Percentiles rank a stretch among this genome's conserved stretches.
Evolutionary conservation across 2,329 filamentous ascomycete genomes (phyloP).

Genomic region (Ceratocystiopsis minuta): DNA sequence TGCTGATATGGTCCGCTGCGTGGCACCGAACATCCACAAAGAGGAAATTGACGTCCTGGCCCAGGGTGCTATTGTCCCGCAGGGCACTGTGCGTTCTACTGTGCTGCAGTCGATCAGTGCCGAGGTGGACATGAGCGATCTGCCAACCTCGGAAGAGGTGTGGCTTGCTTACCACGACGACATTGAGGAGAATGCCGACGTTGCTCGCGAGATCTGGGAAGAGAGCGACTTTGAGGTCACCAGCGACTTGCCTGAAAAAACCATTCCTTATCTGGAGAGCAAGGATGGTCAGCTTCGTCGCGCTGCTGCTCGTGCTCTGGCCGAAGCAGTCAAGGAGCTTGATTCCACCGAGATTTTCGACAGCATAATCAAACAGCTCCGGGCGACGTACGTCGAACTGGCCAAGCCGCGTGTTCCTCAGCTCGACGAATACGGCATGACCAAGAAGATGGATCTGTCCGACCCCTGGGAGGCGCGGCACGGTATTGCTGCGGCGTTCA

Average conservation of each 20-base stretch:
- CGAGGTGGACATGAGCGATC: constrained; percentile 79
- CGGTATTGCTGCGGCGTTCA: constrained; percentile 75
- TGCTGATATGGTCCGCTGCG: constrained; percentile 64
- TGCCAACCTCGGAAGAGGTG: constrained; percentile 73
- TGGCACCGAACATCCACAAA: constrained; percentile 61
- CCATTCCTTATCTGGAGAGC: constrained; percentile 64
- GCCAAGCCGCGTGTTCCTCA: constrained; percentile 69
- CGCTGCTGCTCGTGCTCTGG: constrained; percentile 65
- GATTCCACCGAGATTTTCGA: constrained; percentile 30
- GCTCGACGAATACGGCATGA: constrained; percentile 88
- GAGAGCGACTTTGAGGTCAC: constrained; percentile 66
- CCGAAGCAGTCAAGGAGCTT: constrained; percentile 49
- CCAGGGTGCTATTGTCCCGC: constrained; percentile 59
- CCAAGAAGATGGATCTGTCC: constrained; percentile 66
- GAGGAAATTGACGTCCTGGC: constrained; percentile 62
- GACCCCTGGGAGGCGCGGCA: constrained; percentile 88
- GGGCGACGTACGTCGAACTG: constrained; percentile 56
- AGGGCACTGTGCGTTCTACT: constrained; percentile 64
- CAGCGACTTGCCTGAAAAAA: constrained; percentile 43
- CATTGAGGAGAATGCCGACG: constrained; percentile 65
- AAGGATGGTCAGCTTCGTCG: constrained; percentile 67
- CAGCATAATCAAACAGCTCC: constrained; percentile 43
- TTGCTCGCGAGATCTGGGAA: constrained; percentile 84
- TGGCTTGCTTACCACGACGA: constrained; percentile 91
- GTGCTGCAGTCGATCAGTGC: constrained; percentile 79